Evolutionary conservation across 768 basidiomycete genomes (phyloP), one percentile per base, ranked within the genome.

Genomic region (Psilocybe cyanescens): DNA sequence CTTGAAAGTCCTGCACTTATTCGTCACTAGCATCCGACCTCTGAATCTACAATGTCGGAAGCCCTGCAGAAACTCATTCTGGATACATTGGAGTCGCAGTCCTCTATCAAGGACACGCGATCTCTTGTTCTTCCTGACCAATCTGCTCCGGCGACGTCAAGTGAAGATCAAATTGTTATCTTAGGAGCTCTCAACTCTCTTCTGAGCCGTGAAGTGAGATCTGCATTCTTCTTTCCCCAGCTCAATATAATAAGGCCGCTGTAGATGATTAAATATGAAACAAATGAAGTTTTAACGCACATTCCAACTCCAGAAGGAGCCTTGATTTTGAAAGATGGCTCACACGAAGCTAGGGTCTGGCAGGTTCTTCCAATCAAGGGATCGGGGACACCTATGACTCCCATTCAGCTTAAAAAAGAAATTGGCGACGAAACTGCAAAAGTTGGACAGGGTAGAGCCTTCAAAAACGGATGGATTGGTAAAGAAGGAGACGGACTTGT

Each of bases 291-390:
- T 4, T 77, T 86, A 4, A 83, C 86, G 11, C 88, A 95, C 79
- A 79, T 78, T 6, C 84, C 94, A 46, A 95, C 94, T 12, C 74
- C 85, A 1, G 97, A 99, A 79, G 97, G 97, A 19, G 70, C 78
- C 19, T 86, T 89, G 67, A 92, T 98, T 65, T 86, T 87, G 24
- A 74, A 81, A 44, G 77, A 89, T 44, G 97, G 97, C 39, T 98
- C 96, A 12, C 95, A 98, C 74, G 97, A 99, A 79, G 94, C 91
- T 50, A 88, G 93, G 59, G 94, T 99, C 35, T 99, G 97, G 97
- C 79, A 83, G 51, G 93, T 86, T 19, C 80, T 97, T 4, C 92
- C 93, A 6, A 64, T 69, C 4, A 90, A 87, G 63, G 94, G 92
- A 2, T 78, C 86, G 60, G 91, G 90, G 2, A 66, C 78, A 41